Conservation (phyloP, 305 asterid genomes). For the Solanum chacoense region DNA sequence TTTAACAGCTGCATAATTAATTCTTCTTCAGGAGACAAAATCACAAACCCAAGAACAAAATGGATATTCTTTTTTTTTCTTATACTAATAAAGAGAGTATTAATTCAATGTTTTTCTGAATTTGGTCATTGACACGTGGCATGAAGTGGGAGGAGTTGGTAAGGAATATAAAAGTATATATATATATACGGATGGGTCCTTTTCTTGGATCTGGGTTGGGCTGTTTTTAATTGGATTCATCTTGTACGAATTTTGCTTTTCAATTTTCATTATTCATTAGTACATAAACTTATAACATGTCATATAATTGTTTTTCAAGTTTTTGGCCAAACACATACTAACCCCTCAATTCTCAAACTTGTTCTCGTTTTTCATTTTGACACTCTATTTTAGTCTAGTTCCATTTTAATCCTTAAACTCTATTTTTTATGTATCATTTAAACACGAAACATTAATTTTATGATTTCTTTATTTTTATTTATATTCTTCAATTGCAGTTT, state of each 20-base stretch:
- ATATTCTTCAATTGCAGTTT: too few species aligned
- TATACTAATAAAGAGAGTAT: background rate
- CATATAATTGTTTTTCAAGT: too few species aligned
- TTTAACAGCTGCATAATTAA: conserved; percentile 45
- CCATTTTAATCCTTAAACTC: background rate
- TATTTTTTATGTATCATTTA: too few species aligned
- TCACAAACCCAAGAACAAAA: background rate
- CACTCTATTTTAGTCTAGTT: background rate
- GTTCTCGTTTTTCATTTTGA: too few species aligned
- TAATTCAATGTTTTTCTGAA: background rate
- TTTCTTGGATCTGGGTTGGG: background rate
- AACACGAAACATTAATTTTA: too few species aligned
- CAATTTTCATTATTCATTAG: too few species aligned
- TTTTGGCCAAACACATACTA: too few species aligned
- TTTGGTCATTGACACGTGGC: background rate
- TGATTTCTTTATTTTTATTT: too few species aligned
- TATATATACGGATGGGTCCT: background rate
- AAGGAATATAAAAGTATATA: background rate
- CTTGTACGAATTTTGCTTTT: too few species aligned
- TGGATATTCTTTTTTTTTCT: background rate
- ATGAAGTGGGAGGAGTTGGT: background rate
- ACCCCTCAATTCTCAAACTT: too few species aligned
- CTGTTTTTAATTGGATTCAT: background rate
- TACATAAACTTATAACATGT: too few species aligned
- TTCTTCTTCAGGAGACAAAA: background rate